A percentile compares a stretch with the other conserved stretches of the same genome.
These are phyloP conservation scores for Besnoitia besnoiti DNA, from an alignment of 169 alveolate genomes.

Conservation along the genomic window DNA sequence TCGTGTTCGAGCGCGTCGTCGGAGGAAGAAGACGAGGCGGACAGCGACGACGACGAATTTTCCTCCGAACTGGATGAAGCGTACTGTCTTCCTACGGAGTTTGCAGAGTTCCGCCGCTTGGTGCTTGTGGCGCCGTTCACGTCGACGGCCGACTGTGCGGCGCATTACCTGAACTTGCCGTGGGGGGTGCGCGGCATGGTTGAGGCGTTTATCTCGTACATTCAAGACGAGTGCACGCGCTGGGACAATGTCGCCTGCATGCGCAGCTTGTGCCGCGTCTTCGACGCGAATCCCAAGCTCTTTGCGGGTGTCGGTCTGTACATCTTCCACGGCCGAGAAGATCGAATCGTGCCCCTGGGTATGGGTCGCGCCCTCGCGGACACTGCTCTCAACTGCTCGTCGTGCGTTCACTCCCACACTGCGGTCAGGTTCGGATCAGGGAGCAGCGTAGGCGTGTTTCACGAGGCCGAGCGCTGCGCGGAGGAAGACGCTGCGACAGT, in stretches of 20 bases:
- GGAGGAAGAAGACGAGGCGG: background rate
- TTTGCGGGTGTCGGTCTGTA: conserved; percentile 22
- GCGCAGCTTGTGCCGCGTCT: conserved; percentile 20
- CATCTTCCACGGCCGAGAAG: conserved; percentile 23
- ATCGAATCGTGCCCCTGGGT: background rate
- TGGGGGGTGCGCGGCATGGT: background rate
- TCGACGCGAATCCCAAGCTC: background rate
- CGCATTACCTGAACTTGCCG: conserved; percentile 40
- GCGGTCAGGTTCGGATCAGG: background rate
- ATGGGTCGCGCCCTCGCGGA: conserved; percentile 20
- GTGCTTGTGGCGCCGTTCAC: conserved; percentile 59
- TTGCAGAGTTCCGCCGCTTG: conserved; percentile 16
- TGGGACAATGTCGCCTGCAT: conserved; percentile 48
- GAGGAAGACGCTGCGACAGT: background rate
- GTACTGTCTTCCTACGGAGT: background rate
- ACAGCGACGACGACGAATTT: background rate
- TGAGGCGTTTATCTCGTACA: conserved; percentile 22
- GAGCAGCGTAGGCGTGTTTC: background rate
- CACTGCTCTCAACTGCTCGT: background rate
- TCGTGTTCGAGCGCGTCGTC: background rate
- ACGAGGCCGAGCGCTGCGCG: background rate
- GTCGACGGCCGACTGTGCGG: conserved; percentile 58
- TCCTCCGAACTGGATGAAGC: background rate
- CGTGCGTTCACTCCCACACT: conserved; percentile 25
- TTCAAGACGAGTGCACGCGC: conserved; percentile 52